phyloP scores from a whole-genome alignment of 495 filamentous ascomycete species.

The Choiromyces venosus region DNA sequence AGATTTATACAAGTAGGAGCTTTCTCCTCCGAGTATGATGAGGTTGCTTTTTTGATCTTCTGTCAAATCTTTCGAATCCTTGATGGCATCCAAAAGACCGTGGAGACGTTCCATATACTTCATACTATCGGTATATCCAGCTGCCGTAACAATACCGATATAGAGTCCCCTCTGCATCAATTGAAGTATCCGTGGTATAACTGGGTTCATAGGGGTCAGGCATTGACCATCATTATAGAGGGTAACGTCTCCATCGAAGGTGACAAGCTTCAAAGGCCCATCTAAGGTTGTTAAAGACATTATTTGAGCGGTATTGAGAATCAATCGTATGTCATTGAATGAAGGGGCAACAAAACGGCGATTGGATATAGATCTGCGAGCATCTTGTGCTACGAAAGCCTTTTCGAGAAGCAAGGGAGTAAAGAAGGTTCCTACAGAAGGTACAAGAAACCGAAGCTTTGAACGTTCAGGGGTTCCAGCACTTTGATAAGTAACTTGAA shows the following conservation, averaged over 20 bases:
- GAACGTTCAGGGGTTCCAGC: slow-evolving; percentile 61
- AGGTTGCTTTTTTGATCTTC: slow-evolving; percentile 64
- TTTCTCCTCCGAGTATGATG: slow-evolving; percentile 75
- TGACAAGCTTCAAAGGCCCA: slow-evolving; percentile 71
- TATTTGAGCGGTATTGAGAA: slow-evolving; percentile 89
- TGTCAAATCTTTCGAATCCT: slow-evolving; percentile 55
- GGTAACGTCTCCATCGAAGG: slow-evolving; percentile 96
- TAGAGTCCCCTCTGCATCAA: slow-evolving; percentile 51
- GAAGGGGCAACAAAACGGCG: slow-evolving; percentile 92
- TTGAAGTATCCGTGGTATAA: slow-evolving; percentile 71
- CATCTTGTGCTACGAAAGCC: slow-evolving; percentile 87
- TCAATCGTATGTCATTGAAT: slow-evolving; percentile 92
- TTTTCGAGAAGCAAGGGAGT: slow-evolving; percentile 77
- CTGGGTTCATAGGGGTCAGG: slow-evolving; percentile 64
- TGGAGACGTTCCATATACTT: slow-evolving; percentile 78
- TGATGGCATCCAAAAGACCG: slow-evolving; percentile 79
- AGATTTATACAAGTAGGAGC: slow-evolving; percentile 52
- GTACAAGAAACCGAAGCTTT: slow-evolving; percentile 88
- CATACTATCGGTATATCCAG: slow-evolving; percentile 81
- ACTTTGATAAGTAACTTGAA: slow-evolving; percentile 64
- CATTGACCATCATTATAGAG: slow-evolving; percentile 89
- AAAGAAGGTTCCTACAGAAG: slow-evolving; percentile 84
- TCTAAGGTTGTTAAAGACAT: slow-evolving; percentile 67
- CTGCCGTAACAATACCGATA: slow-evolving; percentile 93
- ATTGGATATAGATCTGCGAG: slow-evolving; percentile 74